Evolutionary conservation across 257 asterid genomes (phyloP).

Genomic region (Nyctanthes arbortristis): DNA sequence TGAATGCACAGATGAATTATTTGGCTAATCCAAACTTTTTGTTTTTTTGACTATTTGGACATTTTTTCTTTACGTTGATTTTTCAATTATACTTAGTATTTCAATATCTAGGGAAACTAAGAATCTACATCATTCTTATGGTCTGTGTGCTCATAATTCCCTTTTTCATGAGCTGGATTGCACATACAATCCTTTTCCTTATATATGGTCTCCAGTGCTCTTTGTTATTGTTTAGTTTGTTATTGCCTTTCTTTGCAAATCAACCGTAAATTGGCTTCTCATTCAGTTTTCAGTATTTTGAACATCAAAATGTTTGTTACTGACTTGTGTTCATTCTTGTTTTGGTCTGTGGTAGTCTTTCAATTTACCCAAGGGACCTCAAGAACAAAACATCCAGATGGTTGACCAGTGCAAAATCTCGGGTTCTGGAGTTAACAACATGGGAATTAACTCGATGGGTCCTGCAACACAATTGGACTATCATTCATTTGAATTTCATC

Average conservation of each 20-base stretch:
- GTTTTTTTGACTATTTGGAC: neutral
- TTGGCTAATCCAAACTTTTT: neutral
- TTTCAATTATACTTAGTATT: neutral
- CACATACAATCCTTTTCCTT: neutral
- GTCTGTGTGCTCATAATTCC: neutral
- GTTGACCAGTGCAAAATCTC: conserved; percentile 58
- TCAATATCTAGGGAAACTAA: neutral
- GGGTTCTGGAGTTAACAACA: conserved; percentile 46
- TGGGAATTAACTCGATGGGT: conserved; percentile 47
- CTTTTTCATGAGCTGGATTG: neutral
- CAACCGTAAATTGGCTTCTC: neutral
- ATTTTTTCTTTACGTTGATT: neutral
- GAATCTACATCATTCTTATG: neutral
- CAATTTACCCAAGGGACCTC: conserved; percentile 44
- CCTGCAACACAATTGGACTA: conserved; percentile 50
- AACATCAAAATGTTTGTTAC: neutral
- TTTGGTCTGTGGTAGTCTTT: conserved; percentile 44
- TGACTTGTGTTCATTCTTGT: no score
- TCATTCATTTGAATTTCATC: conserved; percentile 56
- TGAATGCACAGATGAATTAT: neutral
- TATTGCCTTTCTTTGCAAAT: neutral
- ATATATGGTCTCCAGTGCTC: neutral
- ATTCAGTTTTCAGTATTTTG: neutral
- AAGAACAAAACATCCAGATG: conserved; percentile 52
- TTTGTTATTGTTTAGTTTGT: neutral